These are phyloP conservation scores for Euphorbia peplus DNA, from an alignment of 345 rosid genomes.

Conservation along the genomic window DNA sequence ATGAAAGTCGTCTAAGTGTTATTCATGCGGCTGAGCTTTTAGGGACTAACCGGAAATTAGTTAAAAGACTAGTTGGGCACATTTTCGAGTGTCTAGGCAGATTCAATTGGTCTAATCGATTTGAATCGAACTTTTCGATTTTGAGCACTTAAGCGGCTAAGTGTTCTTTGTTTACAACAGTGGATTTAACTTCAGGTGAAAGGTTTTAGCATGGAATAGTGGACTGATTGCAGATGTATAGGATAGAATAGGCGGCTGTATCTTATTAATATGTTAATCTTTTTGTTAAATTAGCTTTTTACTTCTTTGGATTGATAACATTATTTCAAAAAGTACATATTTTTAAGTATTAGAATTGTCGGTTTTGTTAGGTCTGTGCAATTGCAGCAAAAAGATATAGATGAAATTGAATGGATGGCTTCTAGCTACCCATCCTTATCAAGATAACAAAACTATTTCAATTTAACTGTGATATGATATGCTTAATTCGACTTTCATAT, in stretches of 20 bases:
- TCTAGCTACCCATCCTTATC: neutral
- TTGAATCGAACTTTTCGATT: too few relatives aligned
- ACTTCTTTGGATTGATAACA: neutral
- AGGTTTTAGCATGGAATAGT: neutral
- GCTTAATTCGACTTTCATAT: neutral
- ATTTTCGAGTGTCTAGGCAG: too few relatives aligned
- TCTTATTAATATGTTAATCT: neutral
- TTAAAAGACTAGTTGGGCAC: too few relatives aligned
- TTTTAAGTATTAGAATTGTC: conserved; percentile 14
- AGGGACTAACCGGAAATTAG: too few relatives aligned
- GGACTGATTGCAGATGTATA: conserved; percentile 3
- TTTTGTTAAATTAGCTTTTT: neutral
- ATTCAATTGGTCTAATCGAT: too few relatives aligned
- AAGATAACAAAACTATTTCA: neutral
- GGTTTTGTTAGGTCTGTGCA: conserved; percentile 19
- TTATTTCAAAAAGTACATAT: neutral
- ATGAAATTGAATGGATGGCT: neutral
- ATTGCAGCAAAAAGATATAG: neutral
- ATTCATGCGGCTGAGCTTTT: too few relatives aligned
- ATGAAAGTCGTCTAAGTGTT: too few relatives aligned
- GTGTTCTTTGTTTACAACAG: too few relatives aligned
- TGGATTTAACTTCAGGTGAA: neutral
- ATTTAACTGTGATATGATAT: neutral
- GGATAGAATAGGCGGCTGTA: conserved; percentile 13
- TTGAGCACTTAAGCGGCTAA: too few relatives aligned